Evolutionary conservation across 2,329 filamentous ascomycete genomes (phyloP).

Genomic region (Microascus cirrosus): DNA sequence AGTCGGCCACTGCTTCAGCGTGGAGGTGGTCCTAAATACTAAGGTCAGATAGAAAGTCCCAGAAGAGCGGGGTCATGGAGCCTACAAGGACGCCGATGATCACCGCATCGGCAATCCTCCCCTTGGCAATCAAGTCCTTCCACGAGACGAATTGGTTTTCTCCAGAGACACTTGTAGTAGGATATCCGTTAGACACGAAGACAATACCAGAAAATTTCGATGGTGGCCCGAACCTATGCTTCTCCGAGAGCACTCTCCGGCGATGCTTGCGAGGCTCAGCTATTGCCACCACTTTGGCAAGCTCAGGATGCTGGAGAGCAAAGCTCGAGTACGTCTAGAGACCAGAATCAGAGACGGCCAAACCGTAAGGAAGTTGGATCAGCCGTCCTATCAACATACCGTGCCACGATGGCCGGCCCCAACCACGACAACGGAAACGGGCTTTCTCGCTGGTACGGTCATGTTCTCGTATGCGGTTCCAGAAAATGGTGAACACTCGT

Average conservation of each 20-base stretch:
- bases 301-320: conserved; percentile 7
- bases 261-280: conserved; percentile 7
- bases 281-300: conserved; percentile 8
- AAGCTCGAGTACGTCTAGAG: conserved; percentile 8
- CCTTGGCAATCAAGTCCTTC: conserved; percentile 7
- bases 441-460: neutral
- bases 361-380: neutral
- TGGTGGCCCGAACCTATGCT: conserved; percentile 3
- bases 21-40: conserved; percentile 8
- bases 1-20: conserved; percentile 20
- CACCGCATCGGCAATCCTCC: conserved; percentile 8
- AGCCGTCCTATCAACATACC: conserved; percentile 2
- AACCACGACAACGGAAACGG: conserved; percentile 8
- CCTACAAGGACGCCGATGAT: conserved; percentile 7
- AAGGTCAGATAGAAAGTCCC: neutral
- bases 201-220: too few relatives aligned
- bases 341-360: neutral
- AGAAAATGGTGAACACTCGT: too few relatives aligned
- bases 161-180: conserved; percentile 5
- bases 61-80: neutral
- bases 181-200: neutral
- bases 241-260: conserved; percentile 6
- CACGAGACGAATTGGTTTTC: conserved; percentile 6
- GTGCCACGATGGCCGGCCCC: conserved; percentile 8
- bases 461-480: too few relatives aligned